These are phyloP conservation scores for sweet orange (Citrus sinensis) DNA, from an alignment of 345 rosid species.

Conservation along the genomic window DNA sequence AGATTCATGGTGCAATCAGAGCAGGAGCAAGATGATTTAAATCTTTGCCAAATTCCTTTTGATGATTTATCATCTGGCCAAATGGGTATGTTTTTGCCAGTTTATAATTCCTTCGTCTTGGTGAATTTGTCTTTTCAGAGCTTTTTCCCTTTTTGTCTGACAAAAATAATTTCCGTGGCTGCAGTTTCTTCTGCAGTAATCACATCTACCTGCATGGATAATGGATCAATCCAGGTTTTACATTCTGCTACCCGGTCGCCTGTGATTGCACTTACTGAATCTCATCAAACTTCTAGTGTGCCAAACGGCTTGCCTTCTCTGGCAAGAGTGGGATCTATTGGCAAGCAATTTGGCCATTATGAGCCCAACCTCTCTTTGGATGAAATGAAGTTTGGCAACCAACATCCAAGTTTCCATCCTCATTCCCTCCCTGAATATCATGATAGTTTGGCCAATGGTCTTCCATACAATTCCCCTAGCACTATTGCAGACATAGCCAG, in stretches of 20 bases:
- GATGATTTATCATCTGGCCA: slow-evolving; percentile 41
- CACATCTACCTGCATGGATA: slow-evolving; percentile 45
- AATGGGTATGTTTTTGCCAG: slow-evolving; percentile 40
- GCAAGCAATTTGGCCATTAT: slow-evolving; percentile 51
- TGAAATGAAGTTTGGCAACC: slow-evolving; percentile 51
- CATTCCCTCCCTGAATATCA: slow-evolving; percentile 75
- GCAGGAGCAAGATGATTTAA: slow-evolving; percentile 48
- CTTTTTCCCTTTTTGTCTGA: slow-evolving; percentile 12
- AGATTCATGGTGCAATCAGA: slow-evolving; percentile 47
- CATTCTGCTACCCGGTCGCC: slow-evolving; percentile 45
- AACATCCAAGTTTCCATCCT: slow-evolving; percentile 58
- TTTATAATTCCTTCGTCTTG: slow-evolving; percentile 5
- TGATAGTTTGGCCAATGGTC: slow-evolving; percentile 52
- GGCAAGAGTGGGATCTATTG: slow-evolving; percentile 46
- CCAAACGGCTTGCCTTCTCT: slow-evolving; percentile 65
- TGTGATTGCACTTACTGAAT: slow-evolving; percentile 51
- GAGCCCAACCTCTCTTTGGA: slow-evolving; percentile 48
- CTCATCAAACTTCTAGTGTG: slow-evolving; percentile 59
- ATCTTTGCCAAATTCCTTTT: slow-evolving; percentile 36
- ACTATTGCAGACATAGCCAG: slow-evolving; percentile 40
- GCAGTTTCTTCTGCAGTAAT: slow-evolving; percentile 43
- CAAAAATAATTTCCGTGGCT: slow-evolving; percentile 27
- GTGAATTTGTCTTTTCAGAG: slow-evolving; percentile 8
- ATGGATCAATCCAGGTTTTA: slow-evolving; percentile 50
- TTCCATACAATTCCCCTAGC: slow-evolving; percentile 46